These are phyloP conservation scores for Panus rudis DNA, from an alignment of 768 basidiomycete species.

Conservation along the genomic window DNA sequence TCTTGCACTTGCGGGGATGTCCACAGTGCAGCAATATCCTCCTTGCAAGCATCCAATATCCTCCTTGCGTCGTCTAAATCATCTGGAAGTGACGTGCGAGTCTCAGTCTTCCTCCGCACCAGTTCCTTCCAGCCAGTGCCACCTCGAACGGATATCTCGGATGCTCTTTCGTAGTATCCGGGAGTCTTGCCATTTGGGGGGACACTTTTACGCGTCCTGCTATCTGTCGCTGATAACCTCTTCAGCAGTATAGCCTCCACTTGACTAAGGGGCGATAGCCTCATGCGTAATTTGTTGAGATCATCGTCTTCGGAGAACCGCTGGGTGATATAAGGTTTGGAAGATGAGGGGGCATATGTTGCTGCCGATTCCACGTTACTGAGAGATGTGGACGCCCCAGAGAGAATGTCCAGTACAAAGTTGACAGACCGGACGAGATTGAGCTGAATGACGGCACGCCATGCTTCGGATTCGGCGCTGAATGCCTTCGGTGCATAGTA, in stretches of 20 bases:
- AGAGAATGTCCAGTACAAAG: slow-evolving; percentile 36
- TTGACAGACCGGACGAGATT: slow-evolving; percentile 55
- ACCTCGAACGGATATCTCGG: slow-evolving; percentile 42
- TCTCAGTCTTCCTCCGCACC: slow-evolving; percentile 17
- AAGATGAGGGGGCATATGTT: background rate
- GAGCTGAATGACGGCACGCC: slow-evolving; percentile 62
- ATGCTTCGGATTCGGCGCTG: slow-evolving; percentile 46
- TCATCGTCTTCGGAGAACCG: too few species aligned
- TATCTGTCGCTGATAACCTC: slow-evolving; percentile 25
- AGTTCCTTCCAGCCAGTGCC: slow-evolving; percentile 43
- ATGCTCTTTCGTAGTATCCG: slow-evolving; percentile 29
- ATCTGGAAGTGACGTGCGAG: slow-evolving; percentile 12
- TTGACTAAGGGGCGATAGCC: slow-evolving; percentile 46
- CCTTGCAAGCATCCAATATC: slow-evolving; percentile 45
- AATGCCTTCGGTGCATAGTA: slow-evolving; percentile 55
- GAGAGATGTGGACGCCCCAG: slow-evolving; percentile 14
- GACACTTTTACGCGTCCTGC: too few species aligned
- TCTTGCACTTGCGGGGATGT: slow-evolving; percentile 37
- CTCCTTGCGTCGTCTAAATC: slow-evolving; percentile 36
- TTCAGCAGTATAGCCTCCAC: slow-evolving; percentile 46
- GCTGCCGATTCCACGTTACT: background rate
- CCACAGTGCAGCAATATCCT: slow-evolving; percentile 53
- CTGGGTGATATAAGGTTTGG: background rate
- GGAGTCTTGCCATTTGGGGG: slow-evolving; percentile 8
- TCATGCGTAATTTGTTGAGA: slow-evolving; percentile 32